Conservation (phyloP, 352 stramenopile species). For the Pilasporangium apinafurcum region DNA sequence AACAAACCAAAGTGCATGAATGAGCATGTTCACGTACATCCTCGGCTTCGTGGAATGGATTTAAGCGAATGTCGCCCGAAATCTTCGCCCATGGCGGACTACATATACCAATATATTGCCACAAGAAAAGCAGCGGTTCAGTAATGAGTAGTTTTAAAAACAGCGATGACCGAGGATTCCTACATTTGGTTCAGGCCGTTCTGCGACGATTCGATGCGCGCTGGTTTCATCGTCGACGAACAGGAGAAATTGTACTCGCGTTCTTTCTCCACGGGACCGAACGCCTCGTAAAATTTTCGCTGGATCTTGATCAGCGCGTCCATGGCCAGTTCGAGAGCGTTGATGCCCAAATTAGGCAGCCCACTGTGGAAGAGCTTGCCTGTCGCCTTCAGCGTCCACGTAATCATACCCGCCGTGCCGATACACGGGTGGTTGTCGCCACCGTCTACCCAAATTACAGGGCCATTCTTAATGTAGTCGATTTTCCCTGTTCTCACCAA, state of each 20-base stretch:
- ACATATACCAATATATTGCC: too few species aligned
- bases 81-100: constrained; percentile 88
- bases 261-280: constrained; percentile 76
- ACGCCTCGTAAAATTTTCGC: constrained; percentile 87
- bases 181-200: constrained; percentile 85
- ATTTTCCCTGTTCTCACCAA: constrained; percentile 86
- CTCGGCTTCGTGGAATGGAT: constrained; percentile 90
- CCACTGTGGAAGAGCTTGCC: constrained; percentile 92
- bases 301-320: constrained; percentile 84
- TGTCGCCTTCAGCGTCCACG: constrained; percentile 87
- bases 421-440: constrained; percentile 91
- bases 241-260: constrained; percentile 89
- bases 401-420: constrained; percentile 80
- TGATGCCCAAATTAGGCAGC: constrained; percentile 87
- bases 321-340: constrained; percentile 85
- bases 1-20: not conserved
- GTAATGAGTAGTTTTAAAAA: not conserved
- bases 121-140: constrained; percentile 1
- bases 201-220: constrained; percentile 69
- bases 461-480: constrained; percentile 90
- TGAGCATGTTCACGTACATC: too few species aligned
- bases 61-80: constrained; percentile 86
- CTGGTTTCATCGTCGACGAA: constrained; percentile 84
- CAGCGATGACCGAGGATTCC: too few species aligned
- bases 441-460: constrained; percentile 91